phyloP scores from a whole-genome alignment of 352 stramenopile species.

The Halophytophthora polymorphica region DNA sequence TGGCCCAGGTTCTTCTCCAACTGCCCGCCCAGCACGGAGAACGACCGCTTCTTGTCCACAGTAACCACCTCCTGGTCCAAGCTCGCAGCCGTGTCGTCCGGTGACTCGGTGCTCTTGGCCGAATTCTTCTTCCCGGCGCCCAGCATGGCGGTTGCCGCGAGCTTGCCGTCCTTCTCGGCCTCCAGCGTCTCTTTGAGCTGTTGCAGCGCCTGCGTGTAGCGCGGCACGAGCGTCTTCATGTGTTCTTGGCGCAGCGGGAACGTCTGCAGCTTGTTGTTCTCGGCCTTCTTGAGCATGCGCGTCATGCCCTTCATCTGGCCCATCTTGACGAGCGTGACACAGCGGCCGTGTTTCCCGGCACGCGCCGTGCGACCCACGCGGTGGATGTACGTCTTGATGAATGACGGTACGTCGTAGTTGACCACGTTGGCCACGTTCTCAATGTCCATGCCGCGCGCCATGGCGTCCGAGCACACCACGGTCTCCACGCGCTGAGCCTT shows the following conservation, averaged over 20 bases:
- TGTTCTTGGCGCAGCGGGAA: conserved; percentile 64
- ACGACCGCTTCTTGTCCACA: conserved; percentile 54
- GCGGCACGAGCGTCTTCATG: conserved; percentile 78
- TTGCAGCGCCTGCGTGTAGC: conserved; percentile 67
- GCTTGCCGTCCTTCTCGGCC: conserved; percentile 67
- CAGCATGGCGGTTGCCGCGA: conserved; percentile 44
- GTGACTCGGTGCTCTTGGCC: conserved; percentile 4
- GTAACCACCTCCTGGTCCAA: conserved; percentile 29
- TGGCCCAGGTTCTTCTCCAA: conserved; percentile 53
- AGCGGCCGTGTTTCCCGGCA: conserved; percentile 69
- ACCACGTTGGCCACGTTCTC: conserved; percentile 90
- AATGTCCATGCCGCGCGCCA: conserved; percentile 94
- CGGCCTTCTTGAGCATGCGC: conserved; percentile 83
- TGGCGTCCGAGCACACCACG: conserved; percentile 91
- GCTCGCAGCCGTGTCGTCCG: conserved; percentile 4
- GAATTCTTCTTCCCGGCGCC: conserved; percentile 13
- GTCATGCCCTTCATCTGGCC: conserved; percentile 77
- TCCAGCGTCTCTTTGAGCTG: conserved; percentile 78
- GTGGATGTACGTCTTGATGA: conserved; percentile 92
- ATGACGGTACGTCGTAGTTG: conserved; percentile 93
- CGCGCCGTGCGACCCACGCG: conserved; percentile 80
- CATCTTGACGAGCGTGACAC: conserved; percentile 81
- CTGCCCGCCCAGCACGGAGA: conserved; percentile 52
- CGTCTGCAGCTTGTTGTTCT: conserved; percentile 68
- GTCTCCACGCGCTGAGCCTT: conserved; percentile 61